These are phyloP conservation scores for Pythium dissimile DNA, from an alignment of 352 stramenopile genomes.

Conservation along the genomic window DNA sequence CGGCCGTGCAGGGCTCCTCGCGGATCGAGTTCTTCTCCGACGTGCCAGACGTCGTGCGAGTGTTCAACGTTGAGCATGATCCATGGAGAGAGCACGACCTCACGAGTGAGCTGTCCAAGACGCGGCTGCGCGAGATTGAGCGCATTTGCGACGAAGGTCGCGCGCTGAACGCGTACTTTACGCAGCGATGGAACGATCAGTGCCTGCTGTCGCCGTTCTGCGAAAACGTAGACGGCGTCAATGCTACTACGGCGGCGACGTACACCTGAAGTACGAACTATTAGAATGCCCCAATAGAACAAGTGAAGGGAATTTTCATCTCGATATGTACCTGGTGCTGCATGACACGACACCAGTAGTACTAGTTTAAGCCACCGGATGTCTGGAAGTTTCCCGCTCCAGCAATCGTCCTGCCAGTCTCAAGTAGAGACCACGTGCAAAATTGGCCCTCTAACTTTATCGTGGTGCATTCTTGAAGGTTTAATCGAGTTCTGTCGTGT, in stretches of 20 bases:
- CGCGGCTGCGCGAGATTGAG: constrained; percentile 27
- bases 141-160: constrained; percentile 38
- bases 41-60: constrained; percentile 44
- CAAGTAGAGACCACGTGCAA: too few species aligned
- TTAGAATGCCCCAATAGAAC: background rate
- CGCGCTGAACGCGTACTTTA: constrained; percentile 47
- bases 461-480: too few species aligned
- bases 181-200: constrained; percentile 38
- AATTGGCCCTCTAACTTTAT: too few species aligned
- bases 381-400: too few species aligned
- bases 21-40: constrained; percentile 53
- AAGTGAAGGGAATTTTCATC: too few species aligned
- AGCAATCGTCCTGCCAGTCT: too few species aligned
- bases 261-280: too few species aligned
- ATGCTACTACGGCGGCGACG: too few species aligned
- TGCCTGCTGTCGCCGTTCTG: constrained; percentile 31
- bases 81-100: constrained; percentile 41
- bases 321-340: too few species aligned
- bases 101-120: constrained; percentile 29
- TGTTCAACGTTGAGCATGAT: constrained; percentile 46
- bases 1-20: constrained; percentile 44
- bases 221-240: background rate
- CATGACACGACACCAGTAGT: too few species aligned
- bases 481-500: too few species aligned
- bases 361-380: too few species aligned